These are phyloP conservation scores for Ophiocordyceps robertsii DNA, from an alignment of 2,329 filamentous ascomycete species.

Conservation along the genomic window DNA sequence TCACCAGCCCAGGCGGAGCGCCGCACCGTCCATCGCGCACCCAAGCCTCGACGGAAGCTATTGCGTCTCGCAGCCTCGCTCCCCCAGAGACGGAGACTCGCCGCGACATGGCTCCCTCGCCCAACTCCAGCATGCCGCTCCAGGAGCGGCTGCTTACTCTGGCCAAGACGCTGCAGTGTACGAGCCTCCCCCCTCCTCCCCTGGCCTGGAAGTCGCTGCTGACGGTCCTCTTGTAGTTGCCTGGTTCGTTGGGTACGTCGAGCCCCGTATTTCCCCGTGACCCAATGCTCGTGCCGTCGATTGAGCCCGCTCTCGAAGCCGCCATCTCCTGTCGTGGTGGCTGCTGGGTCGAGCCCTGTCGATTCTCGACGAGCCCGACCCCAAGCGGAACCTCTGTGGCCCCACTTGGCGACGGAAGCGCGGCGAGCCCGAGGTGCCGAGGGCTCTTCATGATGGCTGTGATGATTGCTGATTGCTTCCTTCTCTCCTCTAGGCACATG, in stretches of 20 bases:
- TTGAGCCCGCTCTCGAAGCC: not conserved
- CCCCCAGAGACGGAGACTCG: no score
- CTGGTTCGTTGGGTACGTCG: conserved; percentile 69
- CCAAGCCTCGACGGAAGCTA: no score
- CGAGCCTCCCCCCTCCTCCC: conserved; percentile 3
- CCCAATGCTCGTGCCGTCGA: not conserved
- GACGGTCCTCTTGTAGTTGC: conserved; percentile 39
- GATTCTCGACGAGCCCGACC: no score
- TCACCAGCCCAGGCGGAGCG: no score
- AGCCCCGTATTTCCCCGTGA: not conserved
- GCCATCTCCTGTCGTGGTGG: no score
- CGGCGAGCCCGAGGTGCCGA: not conserved
- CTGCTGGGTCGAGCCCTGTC: no score
- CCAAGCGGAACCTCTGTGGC: no score
- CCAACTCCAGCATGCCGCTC: conserved; percentile 54
- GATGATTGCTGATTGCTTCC: conserved; percentile 6
- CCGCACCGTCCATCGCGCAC: no score
- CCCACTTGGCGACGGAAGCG: no score
- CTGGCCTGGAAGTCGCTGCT: conserved; percentile 11
- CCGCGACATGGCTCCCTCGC: conserved; percentile 45
- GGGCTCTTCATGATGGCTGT: not conserved
- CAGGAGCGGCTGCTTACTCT: conserved; percentile 62
- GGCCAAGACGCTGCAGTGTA: conserved; percentile 87
- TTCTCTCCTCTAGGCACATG: conserved; percentile 51
- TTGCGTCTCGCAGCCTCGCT: no score